Evolutionary conservation across 2,329 filamentous ascomycete species (phyloP).

Genomic region (Chrysosporium keratinophilum): DNA sequence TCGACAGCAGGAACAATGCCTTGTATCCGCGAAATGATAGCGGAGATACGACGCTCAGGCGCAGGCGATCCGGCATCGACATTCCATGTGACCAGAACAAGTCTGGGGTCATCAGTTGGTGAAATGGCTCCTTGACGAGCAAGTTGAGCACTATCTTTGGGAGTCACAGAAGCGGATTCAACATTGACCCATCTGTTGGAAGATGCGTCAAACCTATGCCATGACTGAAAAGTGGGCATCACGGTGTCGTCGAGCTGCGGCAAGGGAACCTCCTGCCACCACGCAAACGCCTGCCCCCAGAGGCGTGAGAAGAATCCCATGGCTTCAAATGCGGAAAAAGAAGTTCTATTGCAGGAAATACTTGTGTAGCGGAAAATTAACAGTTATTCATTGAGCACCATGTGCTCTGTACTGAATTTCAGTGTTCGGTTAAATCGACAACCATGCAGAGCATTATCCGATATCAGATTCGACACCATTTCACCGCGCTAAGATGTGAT

Average conservation of each 20-base stretch:
- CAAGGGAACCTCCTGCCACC: neutral
- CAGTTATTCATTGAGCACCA: too few relatives aligned
- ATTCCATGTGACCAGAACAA: conserved; percentile 30
- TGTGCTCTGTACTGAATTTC: too few relatives aligned
- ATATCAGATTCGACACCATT: too few relatives aligned
- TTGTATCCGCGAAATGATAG: conserved; percentile 22
- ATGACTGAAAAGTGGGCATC: conserved; percentile 3
- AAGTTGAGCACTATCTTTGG: neutral
- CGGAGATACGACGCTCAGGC: conserved; percentile 19
- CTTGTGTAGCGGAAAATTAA: too few relatives aligned
- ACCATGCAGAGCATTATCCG: too few relatives aligned
- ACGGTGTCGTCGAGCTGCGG: neutral
- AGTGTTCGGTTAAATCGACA: too few relatives aligned
- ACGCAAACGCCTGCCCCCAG: neutral
- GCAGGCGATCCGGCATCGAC: conserved; percentile 20
- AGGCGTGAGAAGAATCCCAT: neutral
- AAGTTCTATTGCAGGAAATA: too few relatives aligned
- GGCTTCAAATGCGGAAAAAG: conserved; percentile 12
- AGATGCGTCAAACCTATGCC: conserved; percentile 11
- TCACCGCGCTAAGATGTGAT: too few relatives aligned
- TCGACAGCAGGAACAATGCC: conserved; percentile 17
- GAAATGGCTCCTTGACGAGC: too few relatives aligned
- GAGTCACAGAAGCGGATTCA: neutral
- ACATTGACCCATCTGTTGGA: conserved; percentile 2
- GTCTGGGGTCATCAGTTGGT: neutral